Conservation (phyloP, 345 rosid genomes). For the Citrus maxima region DNA sequence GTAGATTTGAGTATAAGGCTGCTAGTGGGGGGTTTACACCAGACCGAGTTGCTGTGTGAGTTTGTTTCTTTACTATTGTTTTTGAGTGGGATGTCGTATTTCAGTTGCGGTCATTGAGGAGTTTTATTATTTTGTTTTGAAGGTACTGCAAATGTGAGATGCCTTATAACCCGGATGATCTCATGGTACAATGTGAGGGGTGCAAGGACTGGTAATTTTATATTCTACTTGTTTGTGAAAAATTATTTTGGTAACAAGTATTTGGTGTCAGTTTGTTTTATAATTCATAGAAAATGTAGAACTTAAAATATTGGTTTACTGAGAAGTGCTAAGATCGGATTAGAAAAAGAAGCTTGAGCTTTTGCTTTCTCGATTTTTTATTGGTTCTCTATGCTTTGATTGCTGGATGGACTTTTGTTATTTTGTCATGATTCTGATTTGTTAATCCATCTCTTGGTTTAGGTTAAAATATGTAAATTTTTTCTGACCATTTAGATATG, state of each 20-base stretch:
- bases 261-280: background rate
- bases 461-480: background rate
- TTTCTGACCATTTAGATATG: background rate
- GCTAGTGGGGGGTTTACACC: conserved; percentile 81
- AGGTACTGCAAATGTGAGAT: conserved; percentile 94
- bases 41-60: conserved; percentile 92
- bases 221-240: background rate
- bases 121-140: conserved; percentile 20
- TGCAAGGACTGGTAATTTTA: conserved; percentile 84
- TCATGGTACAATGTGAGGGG: conserved; percentile 90
- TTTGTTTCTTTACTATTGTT: conserved; percentile 16
- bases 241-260: background rate
- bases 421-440: background rate
- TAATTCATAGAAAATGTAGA: background rate
- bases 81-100: background rate
- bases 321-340: background rate
- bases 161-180: conserved; percentile 93
- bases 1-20: conserved; percentile 85
- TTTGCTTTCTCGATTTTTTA: background rate
- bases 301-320: background rate
- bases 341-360: background rate
- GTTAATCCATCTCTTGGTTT: background rate
- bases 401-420: background rate
- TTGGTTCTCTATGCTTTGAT: background rate
- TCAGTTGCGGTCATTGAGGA: conserved; percentile 12